These are phyloP conservation scores for Fusarium sp. DNA, from an alignment of 2,329 filamentous ascomycete genomes.

Conservation along the genomic window DNA sequence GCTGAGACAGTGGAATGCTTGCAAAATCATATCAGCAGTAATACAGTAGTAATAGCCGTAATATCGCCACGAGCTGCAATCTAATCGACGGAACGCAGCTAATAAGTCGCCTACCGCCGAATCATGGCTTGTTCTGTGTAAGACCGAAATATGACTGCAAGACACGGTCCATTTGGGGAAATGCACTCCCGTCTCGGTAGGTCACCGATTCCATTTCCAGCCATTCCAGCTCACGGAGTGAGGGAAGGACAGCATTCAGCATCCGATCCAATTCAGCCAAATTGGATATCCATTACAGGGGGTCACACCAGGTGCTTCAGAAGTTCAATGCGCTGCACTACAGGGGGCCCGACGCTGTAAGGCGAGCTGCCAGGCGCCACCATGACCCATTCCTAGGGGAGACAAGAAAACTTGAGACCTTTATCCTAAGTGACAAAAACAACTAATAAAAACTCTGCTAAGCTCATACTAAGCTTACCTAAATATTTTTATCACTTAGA, in stretches of 20 bases:
- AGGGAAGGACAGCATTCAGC: background rate
- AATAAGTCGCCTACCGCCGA: background rate
- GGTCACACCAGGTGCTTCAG: background rate
- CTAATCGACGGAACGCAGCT: background rate
- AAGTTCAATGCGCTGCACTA: constrained; percentile 7
- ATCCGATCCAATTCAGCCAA: constrained; percentile 18
- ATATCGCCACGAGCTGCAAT: constrained; percentile 10
- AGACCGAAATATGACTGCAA: constrained; percentile 28
- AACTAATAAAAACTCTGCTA: background rate
- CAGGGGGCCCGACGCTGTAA: constrained; percentile 9
- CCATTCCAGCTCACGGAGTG: constrained; percentile 28
- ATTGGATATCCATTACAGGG: constrained; percentile 24
- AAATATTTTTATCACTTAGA: background rate
- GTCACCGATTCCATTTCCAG: constrained; percentile 8
- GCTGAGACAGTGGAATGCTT: constrained; percentile 33
- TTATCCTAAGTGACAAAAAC: background rate
- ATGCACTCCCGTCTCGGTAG: background rate
- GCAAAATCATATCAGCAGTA: constrained; percentile 4
- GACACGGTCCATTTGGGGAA: constrained; percentile 20
- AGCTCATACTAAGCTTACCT: background rate
- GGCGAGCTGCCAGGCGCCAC: constrained; percentile 17
- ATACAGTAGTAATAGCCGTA: background rate
- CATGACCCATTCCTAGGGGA: background rate
- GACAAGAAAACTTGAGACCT: background rate
- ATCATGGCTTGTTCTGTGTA: background rate